Evolutionary conservation across 345 rosid species (phyloP), one percentile per base, ranked within the genome.

Genomic region (Melastoma malabathricum): DNA sequence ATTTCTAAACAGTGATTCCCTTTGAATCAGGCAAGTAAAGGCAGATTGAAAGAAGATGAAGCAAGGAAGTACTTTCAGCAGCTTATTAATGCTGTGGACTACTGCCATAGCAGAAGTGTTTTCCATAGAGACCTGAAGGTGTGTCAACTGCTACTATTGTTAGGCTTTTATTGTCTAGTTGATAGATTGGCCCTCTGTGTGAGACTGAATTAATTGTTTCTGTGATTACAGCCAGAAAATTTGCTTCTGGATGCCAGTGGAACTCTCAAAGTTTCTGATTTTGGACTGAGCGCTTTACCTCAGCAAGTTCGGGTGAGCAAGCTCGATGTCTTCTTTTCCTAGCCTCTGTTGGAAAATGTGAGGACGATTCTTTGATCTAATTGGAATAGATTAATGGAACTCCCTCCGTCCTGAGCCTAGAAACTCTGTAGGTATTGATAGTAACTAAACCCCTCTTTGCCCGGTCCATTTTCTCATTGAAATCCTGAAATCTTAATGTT

Each of bases 201-300:
- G 31, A 27, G 31, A 29, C 38, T 29, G 38, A 10, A 29, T 29
- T 29, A 5, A 29, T 29, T 29, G 38, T 58, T 59, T 62, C 4
- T 39, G 51, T 10, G 51, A 15, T 66, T 29, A 46, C 89, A 88
- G 97, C 94, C 94, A 41, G 97, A 88, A 56, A 88, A 88, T 64
- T 69, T 88, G 64, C 78, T 88, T 57, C 66, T 88, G 63, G 97
- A 88, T 80, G 82, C 82, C 34, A 78, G 43, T 61, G 94, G 90
- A 48, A 55, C 59, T 67, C 75, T 88, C 63, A 88, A 76, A 75
- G 83, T 88, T 55, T 88, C 92, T n/a, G 97, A 88, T 65, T 88
- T 88, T 76, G 97, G 97, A 43, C 69, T 88, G 67, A 88, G 97
- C 59, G 97, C 97, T 43, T 63, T 88, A 48, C 94, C 97, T 64